These are phyloP conservation scores for Arthroderma uncinatum DNA, from an alignment of 2,329 filamentous ascomycete species.

Conservation along the genomic window DNA sequence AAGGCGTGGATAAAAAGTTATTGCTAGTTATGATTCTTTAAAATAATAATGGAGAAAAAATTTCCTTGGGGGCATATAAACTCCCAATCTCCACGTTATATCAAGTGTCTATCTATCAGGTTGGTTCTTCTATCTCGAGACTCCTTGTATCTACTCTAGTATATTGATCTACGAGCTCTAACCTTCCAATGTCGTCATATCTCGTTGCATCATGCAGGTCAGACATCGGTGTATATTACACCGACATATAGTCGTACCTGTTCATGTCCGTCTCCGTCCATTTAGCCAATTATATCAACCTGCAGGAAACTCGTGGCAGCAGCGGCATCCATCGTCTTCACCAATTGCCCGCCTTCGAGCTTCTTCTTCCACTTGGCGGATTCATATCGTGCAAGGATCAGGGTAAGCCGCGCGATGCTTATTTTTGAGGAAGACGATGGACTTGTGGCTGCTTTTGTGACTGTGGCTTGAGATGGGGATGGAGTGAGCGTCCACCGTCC, in stretches of 20 bases:
- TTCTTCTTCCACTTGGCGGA: conserved; percentile 41
- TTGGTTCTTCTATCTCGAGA: neutral
- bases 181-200: neutral
- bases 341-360: conserved; percentile 31
- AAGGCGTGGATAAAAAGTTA: too few species aligned
- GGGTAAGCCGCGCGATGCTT: conserved; percentile 32
- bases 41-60: neutral
- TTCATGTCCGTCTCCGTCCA: neutral
- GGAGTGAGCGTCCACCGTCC: conserved; percentile 85
- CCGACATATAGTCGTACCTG: neutral
- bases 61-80: neutral
- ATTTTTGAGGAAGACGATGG: neutral
- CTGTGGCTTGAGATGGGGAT: conserved; percentile 24
- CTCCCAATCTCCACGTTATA: neutral
- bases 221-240: neutral
- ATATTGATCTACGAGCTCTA: neutral
- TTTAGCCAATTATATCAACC: conserved; percentile 21
- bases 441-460: neutral
- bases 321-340: conserved; percentile 13
- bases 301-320: conserved; percentile 18
- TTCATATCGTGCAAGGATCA: conserved; percentile 39
- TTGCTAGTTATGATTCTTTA: too few species aligned
- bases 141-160: too few species aligned
- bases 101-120: neutral
- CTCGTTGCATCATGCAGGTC: neutral